Evolutionary conservation across 1,139 yeast species (phyloP), one percentile per base, ranked within the genome.

Genomic region (Hyphopichia khmerensis): DNA sequence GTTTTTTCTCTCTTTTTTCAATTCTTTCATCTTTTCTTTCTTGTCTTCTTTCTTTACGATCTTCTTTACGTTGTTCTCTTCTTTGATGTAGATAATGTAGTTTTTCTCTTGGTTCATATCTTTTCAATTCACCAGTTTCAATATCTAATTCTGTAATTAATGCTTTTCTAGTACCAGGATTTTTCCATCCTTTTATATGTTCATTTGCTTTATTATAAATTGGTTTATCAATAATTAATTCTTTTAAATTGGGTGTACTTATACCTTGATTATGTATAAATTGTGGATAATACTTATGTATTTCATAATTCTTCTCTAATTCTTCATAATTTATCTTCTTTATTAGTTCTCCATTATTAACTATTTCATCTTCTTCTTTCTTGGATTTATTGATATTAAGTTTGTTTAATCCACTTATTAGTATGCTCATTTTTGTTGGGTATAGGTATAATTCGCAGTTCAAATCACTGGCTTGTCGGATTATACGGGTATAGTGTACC

Each of bases 131-230:
- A 6, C 40, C 40, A 7, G 35, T 37, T 15, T 37, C 19, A 4
- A 37, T 11, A 23, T 37, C 35, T 4, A 37, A 3, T 37, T 37
- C 40, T 4, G 18, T 18, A 15, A 37, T 23, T 10, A 7, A 31
- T 8, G 30, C 30, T 18, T 37, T 37, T 3, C 31, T 16, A 17
- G 30, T 36, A 11, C 34, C 31, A 3, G 45, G 39, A 18, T 40
- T 47, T 45, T 44, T 49, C 45, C 45, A 44, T 49, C 50, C 56
- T 56, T 56, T 58, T n/a, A 65, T 54, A 43, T 65, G 70, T 43
- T 60, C 60, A 47, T 71, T 72, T 33, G 76, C 77, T 26, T 67
- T 63, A 33, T 63, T 54, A 43, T 73, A 73, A 19, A 73, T 72
- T 3, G 78, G 79, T 46, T 69, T 69, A 44, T 69, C 68, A 21